Percentiles rank a stretch among this genome's conserved stretches.
phyloP scores from a whole-genome alignment of 345 rosid genomes.

The Turritis glabra region DNA sequence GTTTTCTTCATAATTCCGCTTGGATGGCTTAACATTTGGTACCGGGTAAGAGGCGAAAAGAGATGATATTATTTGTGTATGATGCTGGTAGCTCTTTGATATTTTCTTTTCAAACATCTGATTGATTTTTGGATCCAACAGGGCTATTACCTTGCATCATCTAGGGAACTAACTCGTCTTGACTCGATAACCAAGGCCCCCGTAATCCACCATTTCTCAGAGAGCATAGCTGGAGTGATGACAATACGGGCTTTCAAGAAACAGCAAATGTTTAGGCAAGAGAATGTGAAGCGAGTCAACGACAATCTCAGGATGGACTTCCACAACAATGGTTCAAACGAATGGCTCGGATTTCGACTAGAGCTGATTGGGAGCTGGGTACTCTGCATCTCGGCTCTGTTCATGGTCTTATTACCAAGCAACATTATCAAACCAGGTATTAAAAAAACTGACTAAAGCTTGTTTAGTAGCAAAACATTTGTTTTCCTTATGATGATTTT shows the following conservation, averaged over 20 bases:
- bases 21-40: constrained; percentile 85
- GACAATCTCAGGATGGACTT: constrained; percentile 82
- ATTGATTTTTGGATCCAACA: constrained; percentile 33
- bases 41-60: constrained; percentile 54
- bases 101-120: not conserved
- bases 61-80: not conserved
- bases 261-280: constrained; percentile 58
- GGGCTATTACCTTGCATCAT: constrained; percentile 86
- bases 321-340: constrained; percentile 88
- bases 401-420: constrained; percentile 85
- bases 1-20: constrained; percentile 79
- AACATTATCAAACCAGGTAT: constrained; percentile 80
- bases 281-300: constrained; percentile 72
- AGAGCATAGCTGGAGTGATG: constrained; percentile 90
- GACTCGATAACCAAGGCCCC: constrained; percentile 99
- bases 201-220: constrained; percentile 94
- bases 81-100: not conserved
- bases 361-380: constrained; percentile 76
- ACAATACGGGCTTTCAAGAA: constrained; percentile 77
- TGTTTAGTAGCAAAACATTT: not conserved
- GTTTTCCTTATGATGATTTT: not conserved
- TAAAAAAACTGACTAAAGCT: not conserved
- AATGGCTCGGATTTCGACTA: constrained; percentile 88
- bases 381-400: constrained; percentile 72
- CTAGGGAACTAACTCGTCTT: constrained; percentile 90